phyloP scores from a whole-genome alignment of 306 rosid species.

The Inga oerstediana region DNA sequence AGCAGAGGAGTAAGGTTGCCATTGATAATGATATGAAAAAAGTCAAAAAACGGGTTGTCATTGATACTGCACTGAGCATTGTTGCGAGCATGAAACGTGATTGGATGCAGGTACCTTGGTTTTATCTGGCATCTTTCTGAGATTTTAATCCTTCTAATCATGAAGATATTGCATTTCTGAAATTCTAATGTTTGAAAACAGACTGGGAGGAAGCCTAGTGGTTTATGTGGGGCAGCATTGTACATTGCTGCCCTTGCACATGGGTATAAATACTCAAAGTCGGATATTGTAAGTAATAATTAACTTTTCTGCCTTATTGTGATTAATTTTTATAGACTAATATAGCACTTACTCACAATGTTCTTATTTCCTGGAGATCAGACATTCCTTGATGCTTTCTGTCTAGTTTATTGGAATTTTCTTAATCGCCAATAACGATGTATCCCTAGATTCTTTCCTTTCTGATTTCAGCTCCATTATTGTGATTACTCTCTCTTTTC shows the following conservation, averaged over 20 bases:
- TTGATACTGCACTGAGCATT: slow-evolving; percentile 68
- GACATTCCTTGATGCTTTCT: background rate
- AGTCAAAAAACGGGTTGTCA: background rate
- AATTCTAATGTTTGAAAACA: slow-evolving; percentile 39
- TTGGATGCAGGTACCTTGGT: slow-evolving; percentile 82
- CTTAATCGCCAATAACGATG: background rate
- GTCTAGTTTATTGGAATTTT: background rate
- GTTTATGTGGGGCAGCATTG: slow-evolving; percentile 86
- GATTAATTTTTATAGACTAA: background rate
- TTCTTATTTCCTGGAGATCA: background rate
- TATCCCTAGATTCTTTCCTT: background rate
- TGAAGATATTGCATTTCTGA: background rate
- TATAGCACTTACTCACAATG: slow-evolving; percentile 14
- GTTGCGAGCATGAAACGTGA: slow-evolving; percentile 88
- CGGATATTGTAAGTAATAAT: slow-evolving; percentile 73
- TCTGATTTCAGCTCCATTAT: background rate
- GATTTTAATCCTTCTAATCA: background rate
- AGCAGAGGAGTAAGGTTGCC: slow-evolving; percentile 51
- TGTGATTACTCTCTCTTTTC: background rate
- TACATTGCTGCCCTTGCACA: slow-evolving; percentile 79
- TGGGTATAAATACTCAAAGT: slow-evolving; percentile 67
- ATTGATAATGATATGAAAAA: too few species aligned
- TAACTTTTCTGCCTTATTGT: slow-evolving; percentile 14
- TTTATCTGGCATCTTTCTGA: slow-evolving; percentile 11
- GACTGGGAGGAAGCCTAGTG: slow-evolving; percentile 95